Conservation (phyloP, 1,284 basidiomycete genomes). For the Phlebopus sp. region DNA sequence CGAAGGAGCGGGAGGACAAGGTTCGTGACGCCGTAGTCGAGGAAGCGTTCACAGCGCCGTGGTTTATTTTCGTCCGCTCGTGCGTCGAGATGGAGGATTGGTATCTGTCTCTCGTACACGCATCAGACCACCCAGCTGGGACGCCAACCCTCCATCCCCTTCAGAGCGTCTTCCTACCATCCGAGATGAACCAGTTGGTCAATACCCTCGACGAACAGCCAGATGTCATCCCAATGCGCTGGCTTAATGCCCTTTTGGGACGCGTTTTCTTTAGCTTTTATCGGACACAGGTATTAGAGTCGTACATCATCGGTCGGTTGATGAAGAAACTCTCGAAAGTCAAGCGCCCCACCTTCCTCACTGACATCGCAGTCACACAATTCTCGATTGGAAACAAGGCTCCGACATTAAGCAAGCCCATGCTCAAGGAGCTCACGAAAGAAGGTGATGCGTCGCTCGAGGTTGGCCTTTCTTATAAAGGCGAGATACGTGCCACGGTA, state of each 20-base stretch:
- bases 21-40: constrained; percentile 44
- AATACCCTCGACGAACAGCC: constrained; percentile 86
- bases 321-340: constrained; percentile 94
- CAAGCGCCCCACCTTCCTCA: constrained; percentile 83
- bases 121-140: constrained; percentile 57
- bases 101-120: constrained; percentile 87
- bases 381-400: constrained; percentile 86
- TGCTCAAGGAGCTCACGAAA: constrained; percentile 93
- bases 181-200: constrained; percentile 85
- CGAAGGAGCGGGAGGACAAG: constrained; percentile 49
- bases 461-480: constrained; percentile 79
- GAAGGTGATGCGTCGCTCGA: constrained; percentile 92
- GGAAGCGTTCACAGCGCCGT: constrained; percentile 61
- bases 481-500: constrained; percentile 86
- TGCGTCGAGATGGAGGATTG: constrained; percentile 93
- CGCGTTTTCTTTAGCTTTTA: constrained; percentile 92
- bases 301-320: constrained; percentile 82
- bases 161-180: constrained; percentile 64
- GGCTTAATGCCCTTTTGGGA: constrained; percentile 93
- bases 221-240: constrained; percentile 94
- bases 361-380: constrained; percentile 83
- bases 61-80: constrained; percentile 87
- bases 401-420: constrained; percentile 88
- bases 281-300: constrained; percentile 77
- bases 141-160: constrained; percentile 56